phyloP scores from a whole-genome alignment of 352 stramenopile species.

The Phytophthora ramorum region DNA sequence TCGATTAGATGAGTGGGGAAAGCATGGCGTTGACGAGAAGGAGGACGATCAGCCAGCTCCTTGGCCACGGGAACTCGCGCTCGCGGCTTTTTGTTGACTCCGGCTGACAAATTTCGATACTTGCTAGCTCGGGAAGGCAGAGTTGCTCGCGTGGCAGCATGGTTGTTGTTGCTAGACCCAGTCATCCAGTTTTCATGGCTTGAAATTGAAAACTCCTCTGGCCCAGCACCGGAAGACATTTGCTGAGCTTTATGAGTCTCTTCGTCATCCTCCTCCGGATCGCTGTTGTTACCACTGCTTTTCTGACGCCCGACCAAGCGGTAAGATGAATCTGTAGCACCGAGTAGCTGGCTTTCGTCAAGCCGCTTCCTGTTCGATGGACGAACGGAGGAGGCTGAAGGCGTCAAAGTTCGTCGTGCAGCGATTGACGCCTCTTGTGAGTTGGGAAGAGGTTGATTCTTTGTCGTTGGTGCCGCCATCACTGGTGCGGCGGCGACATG shows the following conservation, averaged over 20 bases:
- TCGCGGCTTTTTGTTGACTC: conserved; percentile 32
- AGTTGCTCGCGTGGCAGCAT: neutral
- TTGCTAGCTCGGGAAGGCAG: conserved; percentile 38
- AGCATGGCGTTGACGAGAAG: conserved; percentile 74
- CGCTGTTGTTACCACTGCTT: conserved; percentile 25
- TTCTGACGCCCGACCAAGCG: neutral
- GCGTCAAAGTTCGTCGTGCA: conserved; percentile 37
- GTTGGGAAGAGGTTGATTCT: neutral
- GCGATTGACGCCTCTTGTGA: conserved; percentile 7
- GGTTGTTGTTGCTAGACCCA: conserved; percentile 2
- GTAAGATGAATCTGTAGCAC: neutral
- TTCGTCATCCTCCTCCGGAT: conserved; percentile 9
- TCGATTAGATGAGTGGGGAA: conserved; percentile 85
- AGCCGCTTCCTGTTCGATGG: conserved; percentile 48
- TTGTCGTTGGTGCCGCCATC: neutral
- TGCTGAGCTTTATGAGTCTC: neutral
- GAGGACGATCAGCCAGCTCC: conserved; percentile 51
- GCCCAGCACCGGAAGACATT: neutral
- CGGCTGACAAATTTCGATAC: conserved; percentile 37
- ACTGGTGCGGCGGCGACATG: neutral
- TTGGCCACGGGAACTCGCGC: conserved; percentile 5
- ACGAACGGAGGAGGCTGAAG: conserved; percentile 54
- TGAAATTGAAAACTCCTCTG: conserved; percentile 9
- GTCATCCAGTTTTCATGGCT: conserved; percentile 21
- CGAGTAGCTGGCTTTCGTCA: conserved; percentile 1